Evolutionary conservation across 2,329 filamentous ascomycete genomes (phyloP), one percentile per base, ranked within the genome.

Genomic region (Phialophora macrospora): DNA sequence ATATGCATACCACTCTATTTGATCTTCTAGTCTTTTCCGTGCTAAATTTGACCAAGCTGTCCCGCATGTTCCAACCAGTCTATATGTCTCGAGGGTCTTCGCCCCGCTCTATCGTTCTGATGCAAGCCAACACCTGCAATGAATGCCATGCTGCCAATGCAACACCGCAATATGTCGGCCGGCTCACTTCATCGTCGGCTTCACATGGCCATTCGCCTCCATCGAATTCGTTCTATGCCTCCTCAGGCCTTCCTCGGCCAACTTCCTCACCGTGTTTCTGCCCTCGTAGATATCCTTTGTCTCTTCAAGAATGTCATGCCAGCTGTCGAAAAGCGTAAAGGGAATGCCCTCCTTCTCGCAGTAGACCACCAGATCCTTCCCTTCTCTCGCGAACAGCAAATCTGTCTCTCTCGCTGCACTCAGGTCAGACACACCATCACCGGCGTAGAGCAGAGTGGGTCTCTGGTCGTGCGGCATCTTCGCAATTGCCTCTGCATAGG

Each of bases 381-480:
- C 94, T 70, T 90, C 89, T 84, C 97, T 97, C 60, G 94, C 94
- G 75, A 98, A 98, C 41, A 98, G 83, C 61, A 98, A 80, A 77
- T 98, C 93, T 2, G 93, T 97, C 82, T 98, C 93, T 72, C 90
- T 88, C 2, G 95, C 94, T 8, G 94, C 95, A 28, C 91, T 96
- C 60, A 98, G 83, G 76, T 98, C 94, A 2, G 91, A 96, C 4
- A 97, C 92, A 56, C 94, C 94, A 73, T 98, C 94, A 65, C 95
- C 95, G 34, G 95, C 94, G 74, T 99, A 99, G 77, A 98, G 92
- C 80, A 98, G 87, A 46, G 87, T 88, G 1, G 95, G 95, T 49
- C 93, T 85, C 74, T 90, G 79, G 34, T 82, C 77, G 14, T 82
- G 82, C 0, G 91, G 88, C 51, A 96, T 83, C 28, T 87, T 77